These are phyloP conservation scores for Onygena corvina DNA, from an alignment of 2,329 filamentous ascomycete genomes.

Conservation along the genomic window DNA sequence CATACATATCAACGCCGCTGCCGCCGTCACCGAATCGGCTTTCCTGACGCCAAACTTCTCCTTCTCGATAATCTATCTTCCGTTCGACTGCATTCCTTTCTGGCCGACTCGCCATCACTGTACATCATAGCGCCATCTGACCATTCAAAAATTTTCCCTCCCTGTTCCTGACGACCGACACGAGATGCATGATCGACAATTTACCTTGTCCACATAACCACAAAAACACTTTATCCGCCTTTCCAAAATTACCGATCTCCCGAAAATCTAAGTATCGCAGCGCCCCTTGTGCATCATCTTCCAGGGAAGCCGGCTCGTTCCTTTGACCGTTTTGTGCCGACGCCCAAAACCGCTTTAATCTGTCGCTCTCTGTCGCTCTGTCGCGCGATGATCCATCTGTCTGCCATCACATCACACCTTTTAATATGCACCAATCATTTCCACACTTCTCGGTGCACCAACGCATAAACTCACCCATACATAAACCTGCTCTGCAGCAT, in stretches of 20 bases:
- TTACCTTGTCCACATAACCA: background rate
- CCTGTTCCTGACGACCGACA: slow-evolving; percentile 12
- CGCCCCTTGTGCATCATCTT: no score
- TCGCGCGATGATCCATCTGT: no score
- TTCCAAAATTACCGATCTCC: no score
- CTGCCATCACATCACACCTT: background rate
- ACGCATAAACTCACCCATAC: background rate
- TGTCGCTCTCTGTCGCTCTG: no score
- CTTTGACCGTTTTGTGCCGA: no score
- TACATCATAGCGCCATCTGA: slow-evolving; percentile 3
- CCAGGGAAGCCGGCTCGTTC: no score
- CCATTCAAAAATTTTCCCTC: slow-evolving; percentile 3
- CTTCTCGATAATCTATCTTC: background rate
- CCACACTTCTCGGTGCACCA: background rate
- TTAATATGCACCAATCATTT: background rate
- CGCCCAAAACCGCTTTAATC: no score
- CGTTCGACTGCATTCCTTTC: slow-evolving; percentile 3
- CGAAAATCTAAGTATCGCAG: no score
- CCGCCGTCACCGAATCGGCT: slow-evolving; percentile 10
- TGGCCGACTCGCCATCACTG: background rate
- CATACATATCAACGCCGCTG: slow-evolving; percentile 7
- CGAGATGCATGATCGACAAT: slow-evolving; percentile 8
- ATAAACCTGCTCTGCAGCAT: background rate
- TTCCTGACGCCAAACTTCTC: no score
- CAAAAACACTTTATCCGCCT: background rate